These are phyloP conservation scores for Macrophomina phaseolina DNA, from an alignment of 2,329 filamentous ascomycete genomes.

Conservation along the genomic window DNA sequence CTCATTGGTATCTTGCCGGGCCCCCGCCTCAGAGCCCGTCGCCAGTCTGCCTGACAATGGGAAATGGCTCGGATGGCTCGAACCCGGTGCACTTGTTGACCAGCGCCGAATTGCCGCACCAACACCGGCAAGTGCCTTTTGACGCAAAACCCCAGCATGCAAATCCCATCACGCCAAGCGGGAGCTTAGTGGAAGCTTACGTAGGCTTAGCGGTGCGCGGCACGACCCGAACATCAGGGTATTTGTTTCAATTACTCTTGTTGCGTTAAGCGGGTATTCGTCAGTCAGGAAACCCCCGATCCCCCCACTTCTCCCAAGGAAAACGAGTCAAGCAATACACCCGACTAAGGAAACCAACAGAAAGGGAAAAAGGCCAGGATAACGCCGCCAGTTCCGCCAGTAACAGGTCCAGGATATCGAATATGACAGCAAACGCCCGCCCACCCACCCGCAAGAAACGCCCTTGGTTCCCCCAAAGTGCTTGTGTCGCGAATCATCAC, in stretches of 20 bases:
- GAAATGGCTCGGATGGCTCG: too few relatives aligned
- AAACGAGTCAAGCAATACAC: neutral
- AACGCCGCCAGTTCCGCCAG: neutral
- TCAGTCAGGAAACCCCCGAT: too few relatives aligned
- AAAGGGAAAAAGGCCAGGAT: neutral
- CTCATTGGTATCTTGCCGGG: too few relatives aligned
- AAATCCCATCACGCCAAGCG: neutral
- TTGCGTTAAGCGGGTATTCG: too few relatives aligned
- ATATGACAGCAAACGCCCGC: neutral
- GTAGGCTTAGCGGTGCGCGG: neutral
- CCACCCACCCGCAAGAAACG: neutral
- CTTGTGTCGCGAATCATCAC: too few relatives aligned
- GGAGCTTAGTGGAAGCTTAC: neutral
- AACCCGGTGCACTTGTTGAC: neutral
- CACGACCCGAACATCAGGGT: neutral
- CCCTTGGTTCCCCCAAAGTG: too few relatives aligned
- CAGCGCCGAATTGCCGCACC: neutral
- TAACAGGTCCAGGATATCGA: neutral
- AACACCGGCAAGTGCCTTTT: neutral
- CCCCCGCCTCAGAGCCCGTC: too few relatives aligned
- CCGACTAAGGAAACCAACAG: neutral
- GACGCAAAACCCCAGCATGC: neutral
- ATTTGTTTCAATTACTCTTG: neutral
- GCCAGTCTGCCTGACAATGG: too few relatives aligned
- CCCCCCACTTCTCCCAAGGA: too few relatives aligned